Conservation (phyloP, 2,329 filamentous ascomycete species). For the Epichloe bromicola region DNA sequence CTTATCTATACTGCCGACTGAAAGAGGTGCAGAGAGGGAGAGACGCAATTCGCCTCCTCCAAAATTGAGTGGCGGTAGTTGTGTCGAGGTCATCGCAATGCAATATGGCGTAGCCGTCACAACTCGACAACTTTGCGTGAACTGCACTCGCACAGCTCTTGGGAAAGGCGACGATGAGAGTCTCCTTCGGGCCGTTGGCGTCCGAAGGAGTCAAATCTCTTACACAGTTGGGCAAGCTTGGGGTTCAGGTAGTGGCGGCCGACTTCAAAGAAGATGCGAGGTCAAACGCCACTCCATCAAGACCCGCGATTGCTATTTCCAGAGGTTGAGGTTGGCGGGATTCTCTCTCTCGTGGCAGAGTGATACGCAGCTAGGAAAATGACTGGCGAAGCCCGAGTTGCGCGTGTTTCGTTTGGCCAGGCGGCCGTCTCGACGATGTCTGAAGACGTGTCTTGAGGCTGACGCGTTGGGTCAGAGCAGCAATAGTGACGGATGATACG, state of each 20-base stretch:
- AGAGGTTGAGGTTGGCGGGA: not conserved
- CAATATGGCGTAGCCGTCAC: not conserved
- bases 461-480: not conserved
- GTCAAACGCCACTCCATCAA: constrained; percentile 1
- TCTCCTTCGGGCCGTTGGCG: not conserved
- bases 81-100: constrained; percentile 15
- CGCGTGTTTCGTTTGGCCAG: not conserved
- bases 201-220: not conserved
- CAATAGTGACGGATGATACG: not conserved
- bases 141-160: not conserved
- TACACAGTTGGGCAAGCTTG: not conserved
- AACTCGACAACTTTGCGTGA: not conserved
- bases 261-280: not conserved
- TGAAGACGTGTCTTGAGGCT: not conserved
- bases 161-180: not conserved
- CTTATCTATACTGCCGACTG: constrained; percentile 6
- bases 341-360: not conserved
- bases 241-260: not conserved
- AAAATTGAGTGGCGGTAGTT: constrained; percentile 18
- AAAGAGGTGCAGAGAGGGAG: constrained; percentile 16
- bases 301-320: not conserved
- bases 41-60: constrained; percentile 17
- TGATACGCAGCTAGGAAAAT: not conserved
- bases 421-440: not conserved
- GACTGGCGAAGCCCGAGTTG: not conserved